Conservation (phyloP, 768 basidiomycete species). For the Podaxis mareebaensis region DNA sequence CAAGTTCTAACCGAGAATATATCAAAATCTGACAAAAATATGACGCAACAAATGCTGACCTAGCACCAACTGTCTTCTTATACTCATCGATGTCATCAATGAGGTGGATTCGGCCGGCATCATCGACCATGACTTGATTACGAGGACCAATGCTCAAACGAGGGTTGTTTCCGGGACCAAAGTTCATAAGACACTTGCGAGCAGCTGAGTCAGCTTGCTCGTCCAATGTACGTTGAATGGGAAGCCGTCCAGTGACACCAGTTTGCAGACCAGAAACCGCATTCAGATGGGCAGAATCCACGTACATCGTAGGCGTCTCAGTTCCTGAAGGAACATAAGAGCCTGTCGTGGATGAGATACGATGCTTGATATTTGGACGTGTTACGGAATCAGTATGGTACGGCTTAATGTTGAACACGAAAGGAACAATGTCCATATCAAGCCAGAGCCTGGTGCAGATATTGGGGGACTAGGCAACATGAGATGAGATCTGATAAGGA, state of each 20-base stretch:
- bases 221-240: conserved; percentile 75
- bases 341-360: conserved; percentile 77
- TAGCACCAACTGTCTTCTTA: conserved; percentile 65
- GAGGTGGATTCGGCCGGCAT: conserved; percentile 82
- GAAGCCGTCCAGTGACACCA: conserved; percentile 57
- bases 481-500: conserved; percentile 23
- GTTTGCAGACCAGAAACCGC: conserved; percentile 42
- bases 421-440: conserved; percentile 79
- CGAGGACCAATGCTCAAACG: conserved; percentile 79
- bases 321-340: conserved; percentile 77
- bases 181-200: conserved; percentile 83
- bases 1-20: conserved; percentile 51
- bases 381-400: conserved; percentile 80
- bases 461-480: conserved; percentile 59
- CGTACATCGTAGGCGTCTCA: conserved; percentile 72
- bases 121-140: conserved; percentile 88
- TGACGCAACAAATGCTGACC: conserved; percentile 32
- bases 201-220: conserved; percentile 88
- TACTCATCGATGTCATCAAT: conserved; percentile 82
- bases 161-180: conserved; percentile 81
- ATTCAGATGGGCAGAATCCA: conserved; percentile 56
- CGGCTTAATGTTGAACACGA: conserved; percentile 84
- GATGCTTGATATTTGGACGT: conserved; percentile 78
- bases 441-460: conserved; percentile 86
- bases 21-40: conserved; percentile 15